Base-by-base conservation (phyloP, 352 stramenopile genomes). In the Phytophthora multivora region DNA sequence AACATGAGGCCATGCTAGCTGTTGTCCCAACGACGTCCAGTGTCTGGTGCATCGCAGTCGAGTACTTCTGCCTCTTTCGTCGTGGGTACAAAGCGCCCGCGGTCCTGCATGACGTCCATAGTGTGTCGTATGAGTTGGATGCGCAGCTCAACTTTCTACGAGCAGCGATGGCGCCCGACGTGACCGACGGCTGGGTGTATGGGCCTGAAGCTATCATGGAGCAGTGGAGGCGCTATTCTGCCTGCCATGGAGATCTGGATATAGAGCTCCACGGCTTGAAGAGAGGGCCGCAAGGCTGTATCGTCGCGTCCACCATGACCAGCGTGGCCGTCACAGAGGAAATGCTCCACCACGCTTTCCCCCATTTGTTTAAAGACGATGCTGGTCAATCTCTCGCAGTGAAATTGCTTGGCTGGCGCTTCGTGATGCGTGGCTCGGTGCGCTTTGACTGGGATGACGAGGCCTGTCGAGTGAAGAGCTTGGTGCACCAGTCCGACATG, bases 171-270 rank as follows among this genome's bases (percentile, higher is more conserved):
- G 30, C 49, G 1, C 12, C 30, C 2, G 38, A 69, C 18, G 40
- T 69, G 26, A 39, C 31, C 0, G 48, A 62, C 12, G 53, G 59
- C 40, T 26, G n/a, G 11, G 19, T 63, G 7, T 23, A 26, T 11
- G 65, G 65, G 12, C 16, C 59, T 5, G 52, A 59, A 15, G 59
- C 28, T 10, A 42, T 73, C 19, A 11, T 58, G 16, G 49, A 59
- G n/a, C 50, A 69, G 8, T 69, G 59, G 65, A 26, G 55, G 18
- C 53, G 39, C 10, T 63, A 41, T 11, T 59, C 60, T 4, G 42
- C 39, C 13, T 63, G 19, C 28, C 55, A 59, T 39, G 25, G 52
- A 2, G 51, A 68, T n/a, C 13, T 72, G 12, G 23, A 57, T 8
- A 13, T 72, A 4, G 28, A 58, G 3, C 51, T 71, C 5, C 19